These are phyloP conservation scores for Chalaropsis thielavioides DNA, from an alignment of 2,329 filamentous ascomycete genomes.

Conservation along the genomic window DNA sequence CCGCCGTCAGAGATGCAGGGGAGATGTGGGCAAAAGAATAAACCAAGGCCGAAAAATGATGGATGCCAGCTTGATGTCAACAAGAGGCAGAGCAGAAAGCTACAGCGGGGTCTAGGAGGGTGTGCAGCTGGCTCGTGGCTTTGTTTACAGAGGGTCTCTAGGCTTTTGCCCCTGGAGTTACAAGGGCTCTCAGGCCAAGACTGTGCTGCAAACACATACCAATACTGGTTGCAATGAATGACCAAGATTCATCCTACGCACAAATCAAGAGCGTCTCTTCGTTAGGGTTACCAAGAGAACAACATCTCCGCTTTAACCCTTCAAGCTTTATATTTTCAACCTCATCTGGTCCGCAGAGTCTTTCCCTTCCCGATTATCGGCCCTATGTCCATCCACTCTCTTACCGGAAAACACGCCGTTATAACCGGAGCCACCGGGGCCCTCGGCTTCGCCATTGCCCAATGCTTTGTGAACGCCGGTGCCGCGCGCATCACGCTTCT, in stretches of 20 bases:
- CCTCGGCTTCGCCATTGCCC: conserved; percentile 54
- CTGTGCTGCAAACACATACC: not conserved
- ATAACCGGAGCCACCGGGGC: conserved; percentile 58
- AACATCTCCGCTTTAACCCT: not conserved
- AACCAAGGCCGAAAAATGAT: not conserved
- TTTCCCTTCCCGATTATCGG: not conserved
- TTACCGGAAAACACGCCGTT: conserved; percentile 39
- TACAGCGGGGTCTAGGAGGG: not conserved
- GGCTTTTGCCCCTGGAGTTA: not conserved
- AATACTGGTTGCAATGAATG: not conserved
- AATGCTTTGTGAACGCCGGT: conserved; percentile 48
- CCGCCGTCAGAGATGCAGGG: not conserved
- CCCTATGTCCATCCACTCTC: conserved; percentile 16
- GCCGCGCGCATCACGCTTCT: conserved; percentile 43
- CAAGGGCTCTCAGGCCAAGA: not conserved
- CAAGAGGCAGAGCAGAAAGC: not conserved
- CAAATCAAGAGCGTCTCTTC: not conserved
- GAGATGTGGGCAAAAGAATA: not conserved
- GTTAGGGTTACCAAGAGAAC: not conserved
- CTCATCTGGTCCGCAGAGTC: not conserved
- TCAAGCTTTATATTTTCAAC: not conserved
- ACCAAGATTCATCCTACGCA: too few relatives aligned
- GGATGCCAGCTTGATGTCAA: not conserved
- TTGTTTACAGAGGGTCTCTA: not conserved
- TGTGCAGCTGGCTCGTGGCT: not conserved